Base-by-base conservation (phyloP, 2,329 filamentous ascomycete genomes). In the Cryoendolithus antarcticus region DNA sequence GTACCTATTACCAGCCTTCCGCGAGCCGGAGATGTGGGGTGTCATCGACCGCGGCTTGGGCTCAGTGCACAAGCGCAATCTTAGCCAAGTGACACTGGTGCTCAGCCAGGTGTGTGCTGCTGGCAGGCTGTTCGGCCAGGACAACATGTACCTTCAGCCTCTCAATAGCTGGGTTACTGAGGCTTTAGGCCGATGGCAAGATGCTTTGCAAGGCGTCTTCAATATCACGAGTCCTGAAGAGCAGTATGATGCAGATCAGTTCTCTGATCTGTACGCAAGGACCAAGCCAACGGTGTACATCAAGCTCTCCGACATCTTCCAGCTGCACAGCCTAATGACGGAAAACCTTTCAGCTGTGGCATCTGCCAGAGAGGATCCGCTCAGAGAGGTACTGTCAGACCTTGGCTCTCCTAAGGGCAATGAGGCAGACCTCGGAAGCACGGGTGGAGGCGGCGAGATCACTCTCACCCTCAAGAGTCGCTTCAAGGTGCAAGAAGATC, bases 271-370 rank as follows among this genome's bases (percentile, higher is more conserved):
- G 5, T 96, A 96, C 57, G 84, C 89, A 41, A 88, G 93, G 60
- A 91, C 86, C 47, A 94, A 94, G 62, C 91, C 91, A 5, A 96
- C 89, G 0, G 71, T 98, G n/a, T 98, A 96, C 66, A 94, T 98
- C 68, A 98, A 98, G 66, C 89, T 98, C 75, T 76, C 83, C 10
- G 91, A 98, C 59, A 88, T 98, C 41, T 96, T 98, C 59, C 84
- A 89, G 35, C 89, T 98, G 43, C 93, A 98, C 63, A 86, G 81
- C 47, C 72, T 96, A 12, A 74, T 96, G 39, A 80, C 85, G 3
- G 71, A 79, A 15, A 86, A 96, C 51, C 74, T 95, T 35, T 67
- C 78, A 4, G 70, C 70, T 41, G 78, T 96, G 44, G 93, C 85
- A 51, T 81, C 84, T 1, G 74, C 69, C 45, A 77, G 83, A 28